These are phyloP conservation scores for Microsporum canis DNA, from an alignment of 2,329 filamentous ascomycete species.

Conservation along the genomic window DNA sequence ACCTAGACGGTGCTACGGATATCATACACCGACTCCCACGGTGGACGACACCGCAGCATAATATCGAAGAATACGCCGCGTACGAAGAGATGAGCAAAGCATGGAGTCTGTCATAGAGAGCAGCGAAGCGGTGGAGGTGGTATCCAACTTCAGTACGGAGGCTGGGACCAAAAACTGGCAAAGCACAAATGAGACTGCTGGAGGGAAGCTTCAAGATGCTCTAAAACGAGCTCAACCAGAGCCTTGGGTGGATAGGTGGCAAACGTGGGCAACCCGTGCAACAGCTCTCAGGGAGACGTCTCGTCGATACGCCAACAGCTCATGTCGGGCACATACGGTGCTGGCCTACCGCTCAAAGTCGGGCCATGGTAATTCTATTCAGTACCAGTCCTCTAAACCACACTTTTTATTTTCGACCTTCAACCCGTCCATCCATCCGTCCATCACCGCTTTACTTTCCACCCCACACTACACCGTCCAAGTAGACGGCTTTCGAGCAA, in stretches of 20 bases:
- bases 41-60: conserved; percentile 81
- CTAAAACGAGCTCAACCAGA: conserved; percentile 61
- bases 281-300: conserved; percentile 28
- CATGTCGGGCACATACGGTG: conserved; percentile 46
- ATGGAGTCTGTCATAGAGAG: conserved; percentile 86
- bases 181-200: conserved; percentile 84
- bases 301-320: conserved; percentile 46
- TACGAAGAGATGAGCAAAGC: conserved; percentile 94
- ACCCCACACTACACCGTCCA: conserved; percentile 5
- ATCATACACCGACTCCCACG: conserved; percentile 81
- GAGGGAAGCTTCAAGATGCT: conserved; percentile 68
- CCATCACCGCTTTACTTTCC: conserved; percentile 8
- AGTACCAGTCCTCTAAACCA: background rate
- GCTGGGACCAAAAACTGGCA: conserved; percentile 79
- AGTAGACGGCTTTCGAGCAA: conserved; percentile 3
- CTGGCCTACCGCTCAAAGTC: conserved; percentile 44
- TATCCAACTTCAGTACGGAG: conserved; percentile 75
- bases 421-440: conserved; percentile 9
- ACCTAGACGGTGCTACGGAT: conserved; percentile 79
- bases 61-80: conserved; percentile 84
- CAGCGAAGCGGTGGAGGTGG: conserved; percentile 83
- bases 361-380: conserved; percentile 40
- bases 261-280: conserved; percentile 1
- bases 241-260: conserved; percentile 66
- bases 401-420: background rate